Base-by-base conservation (phyloP, 805 yeast genomes). In the Candida pseudoglaebosa region DNA sequence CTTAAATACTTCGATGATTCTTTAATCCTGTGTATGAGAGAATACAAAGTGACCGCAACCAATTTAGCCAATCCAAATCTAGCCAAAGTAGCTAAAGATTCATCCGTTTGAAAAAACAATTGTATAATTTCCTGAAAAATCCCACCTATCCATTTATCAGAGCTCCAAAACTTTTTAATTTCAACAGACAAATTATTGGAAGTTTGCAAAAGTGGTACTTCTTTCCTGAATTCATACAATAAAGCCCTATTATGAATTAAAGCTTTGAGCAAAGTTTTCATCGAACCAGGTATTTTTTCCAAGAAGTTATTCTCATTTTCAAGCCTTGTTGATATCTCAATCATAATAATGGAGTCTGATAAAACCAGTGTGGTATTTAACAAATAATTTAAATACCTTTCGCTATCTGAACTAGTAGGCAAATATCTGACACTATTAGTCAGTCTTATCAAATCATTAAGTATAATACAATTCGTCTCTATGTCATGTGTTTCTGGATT, bases 311-410 rank as follows among this genome's bases (percentile, higher is more conserved):
- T 43, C 6, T 34, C 40, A 2, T 67, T 71, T 13, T 72, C 70
- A n/a, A 71, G 52, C 52, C 90, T 68, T 1, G 80, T 67, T 0
- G 81, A 49, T 16, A 82, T 73, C 49, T 84, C 90, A 28, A 71
- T 57, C 71, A 80, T 75, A 17, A 74, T 67, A 18, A 83, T 68
- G 0, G 81, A 72, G 43, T 73, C 67, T 2, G 77, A 74, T 31
- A 75, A 49, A 10, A 63, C 38, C 4, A 46, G 44, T 1, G 67
- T 53, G 5, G 58, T 30, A 10, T 47, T 50, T 34, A 44, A 49
- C 16, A 60, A 38, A 16, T 38, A 16, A 37, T 49, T 37, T 38
- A 50, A 39, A 53, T 36, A 44, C 48, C 59, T 30, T 30, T 44
- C 50, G 50, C 40, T 15, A 5, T 40, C 36, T 13, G 32, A 37